These are phyloP conservation scores for Madurella fahalii DNA, from an alignment of 2,329 filamentous ascomycete species.

Conservation along the genomic window DNA sequence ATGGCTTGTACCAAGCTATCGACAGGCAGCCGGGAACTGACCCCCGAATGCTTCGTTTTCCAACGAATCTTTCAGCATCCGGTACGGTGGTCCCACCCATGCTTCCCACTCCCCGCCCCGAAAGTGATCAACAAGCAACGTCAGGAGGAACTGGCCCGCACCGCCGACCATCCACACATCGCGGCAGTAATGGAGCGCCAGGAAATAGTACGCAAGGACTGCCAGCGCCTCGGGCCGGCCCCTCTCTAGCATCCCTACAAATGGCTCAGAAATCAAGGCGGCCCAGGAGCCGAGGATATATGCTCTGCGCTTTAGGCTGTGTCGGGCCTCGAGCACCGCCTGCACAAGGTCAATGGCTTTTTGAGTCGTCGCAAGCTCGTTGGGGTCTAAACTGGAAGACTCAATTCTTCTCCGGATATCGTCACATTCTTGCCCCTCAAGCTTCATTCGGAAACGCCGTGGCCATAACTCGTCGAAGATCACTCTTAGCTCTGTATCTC, in stretches of 20 bases:
- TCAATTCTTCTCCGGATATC: conserved; percentile 23
- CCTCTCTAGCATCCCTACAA: conserved; percentile 33
- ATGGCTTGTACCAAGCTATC: background rate
- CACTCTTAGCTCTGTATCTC: conserved; percentile 32
- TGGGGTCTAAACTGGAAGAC: conserved; percentile 10
- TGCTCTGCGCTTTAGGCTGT: conserved; percentile 10
- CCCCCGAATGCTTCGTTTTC: background rate
- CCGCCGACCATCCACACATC: conserved; percentile 34
- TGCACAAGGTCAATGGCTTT: conserved; percentile 30
- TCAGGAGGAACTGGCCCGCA: conserved; percentile 30
- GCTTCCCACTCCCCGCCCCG: conserved; percentile 30
- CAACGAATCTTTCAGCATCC: conserved; percentile 17
- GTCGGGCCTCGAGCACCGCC: conserved; percentile 28
- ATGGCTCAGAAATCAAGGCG: conserved; percentile 33
- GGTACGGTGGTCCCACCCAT: conserved; percentile 29
- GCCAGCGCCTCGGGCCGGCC: conserved; percentile 38
- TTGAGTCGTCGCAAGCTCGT: conserved; percentile 21
- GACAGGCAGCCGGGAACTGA: background rate
- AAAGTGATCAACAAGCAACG: conserved; percentile 25
- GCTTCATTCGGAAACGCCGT: conserved; percentile 10
- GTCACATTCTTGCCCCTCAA: conserved; percentile 28
- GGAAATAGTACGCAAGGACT: conserved; percentile 40
- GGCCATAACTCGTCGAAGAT: conserved; percentile 33
- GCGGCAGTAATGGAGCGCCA: conserved; percentile 36
- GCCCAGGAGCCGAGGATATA: conserved; percentile 36